phyloP scores from a whole-genome alignment of 768 basidiomycete species.

The Suillus decipiens region DNA sequence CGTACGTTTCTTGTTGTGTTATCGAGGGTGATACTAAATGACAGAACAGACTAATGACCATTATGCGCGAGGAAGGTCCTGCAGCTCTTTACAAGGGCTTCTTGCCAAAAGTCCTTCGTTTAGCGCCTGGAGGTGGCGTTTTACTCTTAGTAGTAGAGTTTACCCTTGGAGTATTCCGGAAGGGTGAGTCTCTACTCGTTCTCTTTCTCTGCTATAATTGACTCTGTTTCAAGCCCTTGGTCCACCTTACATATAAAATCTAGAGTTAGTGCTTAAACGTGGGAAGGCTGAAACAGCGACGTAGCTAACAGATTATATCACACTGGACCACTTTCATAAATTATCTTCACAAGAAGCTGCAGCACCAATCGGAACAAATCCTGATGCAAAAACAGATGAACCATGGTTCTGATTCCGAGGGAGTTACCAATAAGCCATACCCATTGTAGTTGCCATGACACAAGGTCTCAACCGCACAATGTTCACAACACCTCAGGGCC shows the following conservation, averaged over 20 bases:
- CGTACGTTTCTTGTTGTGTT: conserved; percentile 36
- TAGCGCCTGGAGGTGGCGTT: conserved; percentile 96
- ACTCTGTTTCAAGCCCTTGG: conserved; percentile 23
- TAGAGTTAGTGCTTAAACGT: neutral
- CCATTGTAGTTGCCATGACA: neutral
- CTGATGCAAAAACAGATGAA: neutral
- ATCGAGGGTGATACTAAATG: conserved; percentile 4
- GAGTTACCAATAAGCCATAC: neutral
- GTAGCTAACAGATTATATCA: neutral
- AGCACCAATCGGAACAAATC: neutral
- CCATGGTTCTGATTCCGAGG: neutral
- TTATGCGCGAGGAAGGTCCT: conserved; percentile 85
- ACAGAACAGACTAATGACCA: conserved; percentile 55
- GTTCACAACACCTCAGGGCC: neutral
- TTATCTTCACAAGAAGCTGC: neutral
- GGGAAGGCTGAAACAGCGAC: neutral
- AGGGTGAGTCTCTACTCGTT: conserved; percentile 44
- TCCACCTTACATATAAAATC: conserved; percentile 33
- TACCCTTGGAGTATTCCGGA: conserved; percentile 74
- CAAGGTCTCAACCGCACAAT: neutral
- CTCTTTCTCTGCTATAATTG: neutral
- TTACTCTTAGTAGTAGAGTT: conserved; percentile 92
- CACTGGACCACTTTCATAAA: neutral
- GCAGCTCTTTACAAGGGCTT: conserved; percentile 94
- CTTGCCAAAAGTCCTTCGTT: conserved; percentile 89